A percentile compares a stretch with the other conserved stretches of the same genome.
Conservation (phyloP, 805 yeast genomes). For the Ogataea paradorogensis region DNA sequence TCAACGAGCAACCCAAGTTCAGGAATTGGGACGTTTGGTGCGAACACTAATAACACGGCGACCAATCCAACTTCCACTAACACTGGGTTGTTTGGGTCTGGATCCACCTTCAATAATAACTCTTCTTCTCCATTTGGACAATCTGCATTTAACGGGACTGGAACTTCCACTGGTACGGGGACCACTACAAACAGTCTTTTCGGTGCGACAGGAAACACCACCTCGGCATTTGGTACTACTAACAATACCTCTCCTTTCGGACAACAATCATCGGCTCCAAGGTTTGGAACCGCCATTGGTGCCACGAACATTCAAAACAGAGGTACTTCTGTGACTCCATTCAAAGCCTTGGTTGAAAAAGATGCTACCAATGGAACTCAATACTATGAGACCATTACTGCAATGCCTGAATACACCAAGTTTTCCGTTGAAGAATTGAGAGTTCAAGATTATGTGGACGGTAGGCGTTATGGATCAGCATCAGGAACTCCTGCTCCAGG, state of each 20-base stretch:
- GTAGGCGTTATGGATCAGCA: constrained; percentile 54
- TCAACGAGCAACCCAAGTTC: constrained; percentile 24
- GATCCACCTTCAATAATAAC: constrained; percentile 14
- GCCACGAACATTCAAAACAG: constrained; percentile 39
- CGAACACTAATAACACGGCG: constrained; percentile 22
- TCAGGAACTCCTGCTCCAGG: constrained; percentile 9
- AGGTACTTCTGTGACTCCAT: constrained; percentile 75
- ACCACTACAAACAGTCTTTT: constrained; percentile 15
- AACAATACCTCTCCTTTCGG: constrained; percentile 39
- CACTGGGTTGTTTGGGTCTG: constrained; percentile 29
- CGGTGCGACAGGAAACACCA: constrained; percentile 26
- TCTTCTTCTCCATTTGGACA: constrained; percentile 42
- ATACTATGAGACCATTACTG: constrained; percentile 67
- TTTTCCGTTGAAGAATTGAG: constrained; percentile 87
- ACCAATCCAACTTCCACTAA: constrained; percentile 21
- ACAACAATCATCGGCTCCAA: constrained; percentile 28
- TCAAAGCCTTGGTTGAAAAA: constrained; percentile 65
- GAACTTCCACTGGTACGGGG: constrained; percentile 3
- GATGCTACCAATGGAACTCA: constrained; percentile 60
- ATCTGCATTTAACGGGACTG: constrained; percentile 38
- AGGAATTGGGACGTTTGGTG: constrained; percentile 37
- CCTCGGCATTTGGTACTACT: constrained; percentile 32
- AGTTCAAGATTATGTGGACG: constrained; percentile 78
- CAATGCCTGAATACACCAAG: constrained; percentile 88
- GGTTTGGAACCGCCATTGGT: constrained; percentile 33